These are phyloP conservation scores for Spatholobus suberectus DNA, from an alignment of 306 rosid genomes.

Conservation along the genomic window DNA sequence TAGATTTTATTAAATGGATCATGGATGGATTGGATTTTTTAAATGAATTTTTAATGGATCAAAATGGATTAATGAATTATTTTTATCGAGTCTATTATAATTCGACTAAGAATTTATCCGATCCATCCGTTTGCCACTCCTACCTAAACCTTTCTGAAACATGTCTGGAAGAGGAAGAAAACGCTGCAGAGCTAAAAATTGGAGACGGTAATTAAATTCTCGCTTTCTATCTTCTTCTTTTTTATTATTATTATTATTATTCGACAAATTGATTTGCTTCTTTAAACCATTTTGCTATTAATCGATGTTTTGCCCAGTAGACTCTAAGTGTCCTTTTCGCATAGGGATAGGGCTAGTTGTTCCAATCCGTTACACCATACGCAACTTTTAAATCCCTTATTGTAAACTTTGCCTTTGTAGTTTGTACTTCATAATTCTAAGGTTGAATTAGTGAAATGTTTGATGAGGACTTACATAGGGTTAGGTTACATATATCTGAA, in stretches of 20 bases:
- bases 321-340: too few species aligned
- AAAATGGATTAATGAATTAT: too few species aligned
- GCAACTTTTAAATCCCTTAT: not conserved
- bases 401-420: not conserved
- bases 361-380: not conserved
- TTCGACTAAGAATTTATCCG: too few species aligned
- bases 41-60: too few species aligned
- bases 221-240: not conserved
- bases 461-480: not conserved
- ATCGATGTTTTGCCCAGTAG: not conserved
- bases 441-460: not conserved
- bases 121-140: too few species aligned
- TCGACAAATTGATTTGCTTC: not conserved
- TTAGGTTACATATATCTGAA: not conserved
- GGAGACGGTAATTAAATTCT: constrained; percentile 71
- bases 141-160: constrained; percentile 9
- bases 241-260: not conserved
- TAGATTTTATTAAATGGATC: too few species aligned
- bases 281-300: not conserved
- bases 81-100: too few species aligned
- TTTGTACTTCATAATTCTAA: not conserved
- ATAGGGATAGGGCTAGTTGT: too few species aligned
- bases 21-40: too few species aligned
- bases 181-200: constrained; percentile 95
- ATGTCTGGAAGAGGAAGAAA: constrained; percentile 99